phyloP scores from a whole-genome alignment of 768 basidiomycete genomes.

The Gloeopeniophorella convolvens region DNA sequence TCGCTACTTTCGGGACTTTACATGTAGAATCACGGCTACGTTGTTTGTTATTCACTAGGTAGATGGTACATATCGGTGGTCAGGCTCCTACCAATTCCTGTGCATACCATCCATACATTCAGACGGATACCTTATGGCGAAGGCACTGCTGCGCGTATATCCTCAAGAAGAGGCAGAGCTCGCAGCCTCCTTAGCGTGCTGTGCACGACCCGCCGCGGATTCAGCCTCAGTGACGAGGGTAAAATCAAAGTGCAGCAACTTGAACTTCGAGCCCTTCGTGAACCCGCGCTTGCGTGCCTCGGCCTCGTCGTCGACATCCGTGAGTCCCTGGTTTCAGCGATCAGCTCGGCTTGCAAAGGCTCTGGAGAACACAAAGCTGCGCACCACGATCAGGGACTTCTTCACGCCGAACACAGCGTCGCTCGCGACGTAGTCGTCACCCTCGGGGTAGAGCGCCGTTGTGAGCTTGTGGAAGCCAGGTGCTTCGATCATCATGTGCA shows the following conservation, averaged over 20 bases:
- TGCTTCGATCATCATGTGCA: slow-evolving; percentile 69
- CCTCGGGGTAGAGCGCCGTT: slow-evolving; percentile 71
- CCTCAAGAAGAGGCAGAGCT: background rate
- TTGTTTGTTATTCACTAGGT: too few relatives aligned
- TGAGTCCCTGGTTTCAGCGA: slow-evolving; percentile 36
- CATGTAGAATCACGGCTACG: too few relatives aligned
- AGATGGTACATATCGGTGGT: too few relatives aligned
- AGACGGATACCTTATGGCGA: slow-evolving; percentile 4
- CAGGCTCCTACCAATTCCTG: too few relatives aligned
- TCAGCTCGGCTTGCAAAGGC: background rate
- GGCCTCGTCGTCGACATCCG: slow-evolving; percentile 45
- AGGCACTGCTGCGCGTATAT: background rate
- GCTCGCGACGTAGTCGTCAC: slow-evolving; percentile 56
- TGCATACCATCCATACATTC: too few relatives aligned
- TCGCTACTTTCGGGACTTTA: too few relatives aligned
- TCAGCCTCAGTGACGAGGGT: slow-evolving; percentile 39
- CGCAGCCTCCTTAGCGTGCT: background rate
- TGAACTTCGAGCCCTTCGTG: slow-evolving; percentile 40
- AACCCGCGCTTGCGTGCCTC: slow-evolving; percentile 54
- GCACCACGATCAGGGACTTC: slow-evolving; percentile 66
- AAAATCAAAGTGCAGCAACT: slow-evolving; percentile 41
- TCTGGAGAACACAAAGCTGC: slow-evolving; percentile 23
- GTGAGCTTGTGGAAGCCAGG: slow-evolving; percentile 65
- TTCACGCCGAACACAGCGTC: slow-evolving; percentile 84
- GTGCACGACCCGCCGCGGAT: slow-evolving; percentile 28